Percentiles rank a stretch among this genome's conserved stretches.
These are phyloP conservation scores for Didymella arachidicola DNA, from an alignment of 2,329 filamentous ascomycete genomes.

Conservation along the genomic window DNA sequence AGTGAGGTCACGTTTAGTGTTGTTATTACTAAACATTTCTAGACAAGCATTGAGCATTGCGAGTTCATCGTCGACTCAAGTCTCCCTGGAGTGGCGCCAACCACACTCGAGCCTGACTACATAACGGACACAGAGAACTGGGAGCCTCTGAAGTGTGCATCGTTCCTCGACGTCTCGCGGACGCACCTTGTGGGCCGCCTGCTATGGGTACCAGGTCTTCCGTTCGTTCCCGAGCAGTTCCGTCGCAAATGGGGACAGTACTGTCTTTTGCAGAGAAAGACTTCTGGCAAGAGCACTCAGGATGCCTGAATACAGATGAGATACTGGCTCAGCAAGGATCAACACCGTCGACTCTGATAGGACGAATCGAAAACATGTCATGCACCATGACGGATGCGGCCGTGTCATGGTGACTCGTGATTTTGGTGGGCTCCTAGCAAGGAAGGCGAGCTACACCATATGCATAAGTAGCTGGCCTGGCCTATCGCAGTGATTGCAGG, in stretches of 20 bases:
- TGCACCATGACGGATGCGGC: neutral
- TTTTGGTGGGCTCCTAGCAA: neutral
- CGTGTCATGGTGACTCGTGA: neutral
- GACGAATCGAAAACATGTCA: conserved; percentile 12
- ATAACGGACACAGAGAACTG: conserved; percentile 76
- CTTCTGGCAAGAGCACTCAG: neutral
- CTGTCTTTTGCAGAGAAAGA: conserved; percentile 73
- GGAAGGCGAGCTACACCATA: conserved; percentile 12
- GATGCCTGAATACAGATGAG: neutral
- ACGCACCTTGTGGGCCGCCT: conserved; percentile 78
- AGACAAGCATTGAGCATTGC: conserved; percentile 76
- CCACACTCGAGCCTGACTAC: conserved; percentile 81
- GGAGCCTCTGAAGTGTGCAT: conserved; percentile 77
- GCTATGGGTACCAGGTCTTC: conserved; percentile 79
- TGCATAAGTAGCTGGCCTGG: conserved; percentile 5
- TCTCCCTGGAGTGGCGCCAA: conserved; percentile 67
- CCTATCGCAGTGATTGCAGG: conserved; percentile 15
- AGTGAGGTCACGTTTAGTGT: conserved; percentile 36
- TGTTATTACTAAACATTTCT: conserved; percentile 24
- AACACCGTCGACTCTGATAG: neutral
- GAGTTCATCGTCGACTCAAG: conserved; percentile 88
- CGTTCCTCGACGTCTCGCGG: conserved; percentile 79
- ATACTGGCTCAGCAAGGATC: neutral
- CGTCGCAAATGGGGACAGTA: conserved; percentile 86
- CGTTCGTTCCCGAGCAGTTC: conserved; percentile 72